Evolutionary conservation across 306 rosid species (phyloP), one percentile per base, ranked within the genome.

Genomic region (Vigna angularis): DNA sequence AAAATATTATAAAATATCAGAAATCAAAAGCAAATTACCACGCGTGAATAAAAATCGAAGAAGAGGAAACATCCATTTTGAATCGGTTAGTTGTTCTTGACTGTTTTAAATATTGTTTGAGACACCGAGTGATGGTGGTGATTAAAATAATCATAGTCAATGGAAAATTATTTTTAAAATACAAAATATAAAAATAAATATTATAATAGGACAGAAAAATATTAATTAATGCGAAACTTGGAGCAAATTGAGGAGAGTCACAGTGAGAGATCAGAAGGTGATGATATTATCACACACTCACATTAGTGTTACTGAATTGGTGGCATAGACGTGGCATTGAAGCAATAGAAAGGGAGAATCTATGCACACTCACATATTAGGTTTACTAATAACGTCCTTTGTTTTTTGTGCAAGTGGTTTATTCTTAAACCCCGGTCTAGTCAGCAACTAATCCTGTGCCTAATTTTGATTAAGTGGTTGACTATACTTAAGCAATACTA

Each of bases 371-470:
- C 47, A 9, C 47, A 42, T 42, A 2, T 42, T 42, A 9, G 13
- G 47, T 42, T 42, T 42, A 9, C 58, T 55, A 42, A 17, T 75
- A 28, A 50, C 24, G n/a, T 9, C 13, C 5, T 50, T 63, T 76
- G 48, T 61, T 77, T 81, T 45, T 13, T 52, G 3, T 32, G 51
- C 79, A 79, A 83, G 66, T 79, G 84, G 75, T 47, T 75, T 75
- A 55, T 64, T 65, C 58, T 75, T 7, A 57, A 66, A 44, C 28
- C 66, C 10, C 42, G 42, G 7, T 55, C 62, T 57, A 66, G 68
- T 78, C 86, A 75, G 17, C 72, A 63, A 52, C 66, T 74, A 79
- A 73, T 72, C 66, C 10, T 3, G 2, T 5, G 7, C 4, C 30
- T 83, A 24, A 47, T 17, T 75, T 1, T 24, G 11, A 48, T 66